phyloP scores from a whole-genome alignment of 2,329 filamentous ascomycete species.

The Tolypocladium ovalisporum region DNA sequence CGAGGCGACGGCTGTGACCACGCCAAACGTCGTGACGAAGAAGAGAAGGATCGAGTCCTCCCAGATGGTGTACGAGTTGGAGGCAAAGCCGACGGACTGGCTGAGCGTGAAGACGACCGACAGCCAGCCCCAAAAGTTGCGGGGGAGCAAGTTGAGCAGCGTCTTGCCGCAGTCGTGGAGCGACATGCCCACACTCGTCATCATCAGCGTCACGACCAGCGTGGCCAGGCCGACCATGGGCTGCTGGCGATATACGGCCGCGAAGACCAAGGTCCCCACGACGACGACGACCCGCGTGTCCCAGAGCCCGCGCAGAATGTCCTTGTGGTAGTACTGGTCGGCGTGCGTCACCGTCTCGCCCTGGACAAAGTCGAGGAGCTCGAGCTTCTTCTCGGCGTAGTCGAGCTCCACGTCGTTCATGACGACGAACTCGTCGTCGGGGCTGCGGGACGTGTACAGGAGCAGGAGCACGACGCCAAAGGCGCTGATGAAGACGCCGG shows the following conservation, averaged over 20 bases:
- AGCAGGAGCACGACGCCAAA: constrained; percentile 58
- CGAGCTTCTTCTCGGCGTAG: constrained; percentile 45
- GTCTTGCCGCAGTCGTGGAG: constrained; percentile 32
- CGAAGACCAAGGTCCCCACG: constrained; percentile 14
- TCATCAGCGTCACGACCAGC: constrained; percentile 21
- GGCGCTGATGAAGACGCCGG: constrained; percentile 63
- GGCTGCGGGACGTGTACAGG: constrained; percentile 56
- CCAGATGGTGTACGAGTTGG: constrained; percentile 98
- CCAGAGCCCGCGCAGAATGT: constrained; percentile 24
- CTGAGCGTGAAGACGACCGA: constrained; percentile 70
- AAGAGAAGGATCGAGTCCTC: constrained; percentile 91
- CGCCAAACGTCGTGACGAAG: constrained; percentile 79
- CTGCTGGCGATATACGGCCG: constrained; percentile 20
- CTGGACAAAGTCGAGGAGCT: constrained; percentile 28
- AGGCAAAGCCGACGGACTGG: constrained; percentile 88
- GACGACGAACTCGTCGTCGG: constrained; percentile 42
- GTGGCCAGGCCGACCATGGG: constrained; percentile 25
- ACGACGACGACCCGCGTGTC: constrained; percentile 22
- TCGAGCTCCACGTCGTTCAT: constrained; percentile 48
- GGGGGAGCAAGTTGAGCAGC: constrained; percentile 49
- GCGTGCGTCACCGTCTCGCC: constrained; percentile 28
- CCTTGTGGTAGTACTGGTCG: constrained; percentile 21
- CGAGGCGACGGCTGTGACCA: constrained; percentile 63
- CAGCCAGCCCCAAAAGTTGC: constrained; percentile 81
- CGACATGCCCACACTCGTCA: constrained; percentile 30